Conservation (phyloP, 2,329 filamentous ascomycete species). For the Stemphylium lycopersici region DNA sequence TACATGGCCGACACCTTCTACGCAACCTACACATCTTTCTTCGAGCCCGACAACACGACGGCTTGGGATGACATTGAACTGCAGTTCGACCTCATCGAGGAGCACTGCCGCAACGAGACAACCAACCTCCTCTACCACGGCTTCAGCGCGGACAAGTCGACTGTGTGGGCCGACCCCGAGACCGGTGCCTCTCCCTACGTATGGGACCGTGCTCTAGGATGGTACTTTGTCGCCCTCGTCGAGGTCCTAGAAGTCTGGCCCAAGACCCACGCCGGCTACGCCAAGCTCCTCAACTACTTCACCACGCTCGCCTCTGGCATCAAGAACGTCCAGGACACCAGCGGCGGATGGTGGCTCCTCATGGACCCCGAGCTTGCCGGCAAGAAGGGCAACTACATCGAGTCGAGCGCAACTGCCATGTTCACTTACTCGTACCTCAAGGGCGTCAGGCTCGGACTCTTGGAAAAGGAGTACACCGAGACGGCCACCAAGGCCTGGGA, state of each 20-base stretch:
- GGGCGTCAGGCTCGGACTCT: slow-evolving; percentile 41
- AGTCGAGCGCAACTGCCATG: slow-evolving; percentile 65
- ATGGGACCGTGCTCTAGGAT: slow-evolving; percentile 48
- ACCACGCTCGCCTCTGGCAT: slow-evolving; percentile 52
- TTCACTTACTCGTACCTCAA: slow-evolving; percentile 47
- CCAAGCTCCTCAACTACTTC: slow-evolving; percentile 50
- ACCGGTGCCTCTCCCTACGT: slow-evolving; percentile 47
- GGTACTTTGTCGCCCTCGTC: slow-evolving; percentile 51
- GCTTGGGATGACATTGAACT: slow-evolving; percentile 53
- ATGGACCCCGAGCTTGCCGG: slow-evolving; percentile 58
- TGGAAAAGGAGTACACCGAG: slow-evolving; percentile 45
- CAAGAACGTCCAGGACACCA: slow-evolving; percentile 51
- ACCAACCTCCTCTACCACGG: slow-evolving; percentile 44
- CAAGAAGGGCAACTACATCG: slow-evolving; percentile 63
- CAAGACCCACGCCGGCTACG: slow-evolving; percentile 45
- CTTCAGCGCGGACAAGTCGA: slow-evolving; percentile 43
- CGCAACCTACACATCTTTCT: slow-evolving; percentile 48
- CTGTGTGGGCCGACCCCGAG: slow-evolving; percentile 45
- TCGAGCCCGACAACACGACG: slow-evolving; percentile 46
- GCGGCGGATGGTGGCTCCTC: slow-evolving; percentile 65
- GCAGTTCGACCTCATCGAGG: slow-evolving; percentile 46
- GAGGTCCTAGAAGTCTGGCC: slow-evolving; percentile 58
- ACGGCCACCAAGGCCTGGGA: slow-evolving; percentile 54
- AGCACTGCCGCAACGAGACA: slow-evolving; percentile 43
- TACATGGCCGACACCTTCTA: slow-evolving; percentile 52